phyloP scores from a whole-genome alignment of 2,329 filamentous ascomycete species.

The Talaromyces pinophilus region DNA sequence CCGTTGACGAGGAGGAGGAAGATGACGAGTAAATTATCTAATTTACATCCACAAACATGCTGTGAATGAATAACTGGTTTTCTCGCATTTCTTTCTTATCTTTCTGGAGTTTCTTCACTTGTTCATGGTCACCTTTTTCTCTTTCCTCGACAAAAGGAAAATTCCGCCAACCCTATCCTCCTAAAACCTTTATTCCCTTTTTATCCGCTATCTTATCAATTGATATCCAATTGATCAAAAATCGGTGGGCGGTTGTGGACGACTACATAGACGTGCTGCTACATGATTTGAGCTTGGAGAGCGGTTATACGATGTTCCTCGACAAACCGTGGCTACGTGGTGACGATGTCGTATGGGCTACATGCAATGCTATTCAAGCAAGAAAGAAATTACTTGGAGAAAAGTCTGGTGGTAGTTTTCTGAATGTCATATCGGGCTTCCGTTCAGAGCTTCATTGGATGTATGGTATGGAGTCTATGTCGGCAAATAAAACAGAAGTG shows the following conservation, averaged over 20 bases:
- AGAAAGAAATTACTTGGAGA: background rate
- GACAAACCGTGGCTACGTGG: background rate
- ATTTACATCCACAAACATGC: constrained; percentile 22
- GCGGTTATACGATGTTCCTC: constrained; percentile 12
- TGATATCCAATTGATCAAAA: constrained; percentile 10
- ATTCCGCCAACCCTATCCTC: constrained; percentile 10
- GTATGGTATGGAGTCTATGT: background rate
- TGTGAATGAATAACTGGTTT: constrained; percentile 24
- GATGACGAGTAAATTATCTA: constrained; percentile 43
- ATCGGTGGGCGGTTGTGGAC: constrained; percentile 10
- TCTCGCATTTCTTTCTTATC: constrained; percentile 20
- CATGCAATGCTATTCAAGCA: constrained; percentile 2
- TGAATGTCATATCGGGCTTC: constrained; percentile 13
- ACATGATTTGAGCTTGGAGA: constrained; percentile 16
- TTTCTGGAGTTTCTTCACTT: constrained; percentile 21
- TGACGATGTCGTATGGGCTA: constrained; percentile 10
- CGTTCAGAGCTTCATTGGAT: constrained; percentile 10
- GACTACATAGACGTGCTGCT: constrained; percentile 19
- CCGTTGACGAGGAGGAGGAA: constrained; percentile 49
- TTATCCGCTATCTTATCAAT: constrained; percentile 11
- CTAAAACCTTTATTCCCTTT: constrained; percentile 8
- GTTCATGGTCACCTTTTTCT: constrained; percentile 21
- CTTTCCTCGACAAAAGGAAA: constrained; percentile 11
- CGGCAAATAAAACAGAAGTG: constrained; percentile 19
- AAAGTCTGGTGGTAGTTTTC: constrained; percentile 1